Conservation (phyloP, 495 filamentous ascomycete species). For the Trichoderma parareesei region DNA sequence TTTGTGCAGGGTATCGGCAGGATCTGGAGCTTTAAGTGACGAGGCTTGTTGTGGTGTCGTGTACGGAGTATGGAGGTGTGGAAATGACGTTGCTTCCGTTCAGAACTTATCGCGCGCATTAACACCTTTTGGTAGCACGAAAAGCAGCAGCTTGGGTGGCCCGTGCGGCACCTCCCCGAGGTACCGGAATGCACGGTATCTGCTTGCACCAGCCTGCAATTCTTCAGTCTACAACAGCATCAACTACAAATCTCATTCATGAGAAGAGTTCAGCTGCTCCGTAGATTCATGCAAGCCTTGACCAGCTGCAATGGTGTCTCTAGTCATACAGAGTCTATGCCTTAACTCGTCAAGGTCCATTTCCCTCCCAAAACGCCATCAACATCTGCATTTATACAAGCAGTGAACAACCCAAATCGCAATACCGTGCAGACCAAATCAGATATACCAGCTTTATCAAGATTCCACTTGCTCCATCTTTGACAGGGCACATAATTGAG, state of each 20-base stretch:
- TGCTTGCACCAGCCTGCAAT: no score
- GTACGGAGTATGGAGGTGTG: no score
- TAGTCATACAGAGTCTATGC: not conserved
- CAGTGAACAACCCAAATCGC: not conserved
- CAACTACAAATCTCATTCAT: not conserved
- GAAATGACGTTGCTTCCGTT: not conserved
- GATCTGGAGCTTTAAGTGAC: not conserved
- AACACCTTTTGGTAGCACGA: not conserved
- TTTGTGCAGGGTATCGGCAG: not conserved
- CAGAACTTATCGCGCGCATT: not conserved
- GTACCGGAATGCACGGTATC: no score
- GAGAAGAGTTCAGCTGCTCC: no score
- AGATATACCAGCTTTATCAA: not conserved
- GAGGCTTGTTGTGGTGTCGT: not conserved
- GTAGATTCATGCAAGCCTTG: no score
- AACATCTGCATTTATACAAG: not conserved
- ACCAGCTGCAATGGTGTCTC: not conserved
- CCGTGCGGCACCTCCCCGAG: not conserved
- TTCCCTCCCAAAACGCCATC: slow-evolving; percentile 1
- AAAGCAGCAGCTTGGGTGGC: not conserved
- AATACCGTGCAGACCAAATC: not conserved
- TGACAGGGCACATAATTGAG: not conserved
- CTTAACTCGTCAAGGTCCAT: not conserved
- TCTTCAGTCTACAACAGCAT: not conserved
- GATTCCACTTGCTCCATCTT: not conserved